Conservation (phyloP, 2,329 filamentous ascomycete genomes). For the Drechslerella dactyloides region DNA sequence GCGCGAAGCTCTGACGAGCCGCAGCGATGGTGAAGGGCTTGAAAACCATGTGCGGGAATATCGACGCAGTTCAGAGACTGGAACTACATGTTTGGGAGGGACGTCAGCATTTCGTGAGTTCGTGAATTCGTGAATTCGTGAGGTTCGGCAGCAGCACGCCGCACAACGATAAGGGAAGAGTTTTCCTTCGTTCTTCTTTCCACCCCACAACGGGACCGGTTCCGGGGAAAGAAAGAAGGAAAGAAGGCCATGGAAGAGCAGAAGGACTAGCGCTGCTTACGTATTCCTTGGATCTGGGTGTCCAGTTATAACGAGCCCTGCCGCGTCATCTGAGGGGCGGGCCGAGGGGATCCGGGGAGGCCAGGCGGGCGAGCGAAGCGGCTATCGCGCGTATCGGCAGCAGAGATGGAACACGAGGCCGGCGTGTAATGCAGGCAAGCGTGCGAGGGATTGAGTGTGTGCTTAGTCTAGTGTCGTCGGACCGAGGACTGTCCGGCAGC, state of each 20-base stretch:
- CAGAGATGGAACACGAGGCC: background rate
- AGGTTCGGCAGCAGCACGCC: no score
- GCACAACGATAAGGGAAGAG: background rate
- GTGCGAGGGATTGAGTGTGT: background rate
- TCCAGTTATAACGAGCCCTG: conserved; percentile 43
- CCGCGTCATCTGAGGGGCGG: conserved; percentile 46
- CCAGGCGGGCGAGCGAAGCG: background rate
- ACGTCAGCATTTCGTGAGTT: background rate
- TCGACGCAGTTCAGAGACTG: conserved; percentile 30
- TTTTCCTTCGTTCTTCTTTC: no score
- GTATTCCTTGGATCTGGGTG: conserved; percentile 44
- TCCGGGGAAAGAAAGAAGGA: background rate
- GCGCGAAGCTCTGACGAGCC: conserved; percentile 96
- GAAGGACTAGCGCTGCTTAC: conserved; percentile 18
- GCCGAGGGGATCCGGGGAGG: conserved; percentile 2
- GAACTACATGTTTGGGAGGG: conserved; percentile 11
- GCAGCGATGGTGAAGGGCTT: conserved; percentile 73
- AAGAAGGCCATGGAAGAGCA: background rate
- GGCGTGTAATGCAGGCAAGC: background rate
- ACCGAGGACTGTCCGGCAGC: conserved; percentile 15
- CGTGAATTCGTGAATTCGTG: background rate
- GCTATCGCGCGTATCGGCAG: conserved; percentile 11
- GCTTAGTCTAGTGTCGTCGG: conserved; percentile 5
- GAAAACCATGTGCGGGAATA: conserved; percentile 60
- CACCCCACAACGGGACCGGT: background rate